A percentile compares a stretch with the other conserved stretches of the same genome.
These are phyloP conservation scores for Boletus semigastroideus DNA, from an alignment of 1,284 basidiomycete genomes.

Conservation along the genomic window DNA sequence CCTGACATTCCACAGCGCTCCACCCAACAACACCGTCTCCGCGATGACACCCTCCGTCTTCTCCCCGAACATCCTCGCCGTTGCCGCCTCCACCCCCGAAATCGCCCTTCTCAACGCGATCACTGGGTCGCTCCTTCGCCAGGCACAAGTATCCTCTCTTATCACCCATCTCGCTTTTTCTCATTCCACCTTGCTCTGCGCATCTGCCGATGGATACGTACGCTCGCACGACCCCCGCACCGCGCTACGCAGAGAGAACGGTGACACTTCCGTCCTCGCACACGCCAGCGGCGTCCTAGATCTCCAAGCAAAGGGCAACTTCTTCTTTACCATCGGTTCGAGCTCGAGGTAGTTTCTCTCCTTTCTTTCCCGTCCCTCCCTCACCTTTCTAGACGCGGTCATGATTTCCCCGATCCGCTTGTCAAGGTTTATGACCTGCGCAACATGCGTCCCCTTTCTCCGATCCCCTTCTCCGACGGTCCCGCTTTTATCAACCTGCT, in stretches of 20 bases:
- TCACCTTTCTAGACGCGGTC: slow-evolving; percentile 64
- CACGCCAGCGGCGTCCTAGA: slow-evolving; percentile 83
- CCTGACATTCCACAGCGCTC: slow-evolving; percentile 6
- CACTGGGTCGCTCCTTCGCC: slow-evolving; percentile 68
- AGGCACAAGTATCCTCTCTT: slow-evolving; percentile 54
- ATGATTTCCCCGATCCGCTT: slow-evolving; percentile 87
- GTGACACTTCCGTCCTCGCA: slow-evolving; percentile 62
- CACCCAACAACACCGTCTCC: slow-evolving; percentile 42
- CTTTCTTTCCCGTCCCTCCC: neutral
- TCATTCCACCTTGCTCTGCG: slow-evolving; percentile 68
- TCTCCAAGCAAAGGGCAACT: slow-evolving; percentile 76
- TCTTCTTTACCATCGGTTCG: slow-evolving; percentile 84
- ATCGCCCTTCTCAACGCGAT: slow-evolving; percentile 73
- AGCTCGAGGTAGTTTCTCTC: slow-evolving; percentile 63
- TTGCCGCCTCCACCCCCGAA: slow-evolving; percentile 63
- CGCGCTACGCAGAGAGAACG: slow-evolving; percentile 48
- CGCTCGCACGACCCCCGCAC: slow-evolving; percentile 83
- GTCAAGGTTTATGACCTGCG: slow-evolving; percentile 94
- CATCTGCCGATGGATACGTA: slow-evolving; percentile 81
- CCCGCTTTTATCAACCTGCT: slow-evolving; percentile 87
- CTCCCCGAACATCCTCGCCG: slow-evolving; percentile 57
- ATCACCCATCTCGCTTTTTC: slow-evolving; percentile 67
- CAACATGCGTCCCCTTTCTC: slow-evolving; percentile 75
- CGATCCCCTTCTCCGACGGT: slow-evolving; percentile 85
- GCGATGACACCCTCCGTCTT: slow-evolving; percentile 58